Evolutionary conservation across 164 flowering plant genomes (phyloP).

Genomic region (Aristolochia contorta): DNA sequence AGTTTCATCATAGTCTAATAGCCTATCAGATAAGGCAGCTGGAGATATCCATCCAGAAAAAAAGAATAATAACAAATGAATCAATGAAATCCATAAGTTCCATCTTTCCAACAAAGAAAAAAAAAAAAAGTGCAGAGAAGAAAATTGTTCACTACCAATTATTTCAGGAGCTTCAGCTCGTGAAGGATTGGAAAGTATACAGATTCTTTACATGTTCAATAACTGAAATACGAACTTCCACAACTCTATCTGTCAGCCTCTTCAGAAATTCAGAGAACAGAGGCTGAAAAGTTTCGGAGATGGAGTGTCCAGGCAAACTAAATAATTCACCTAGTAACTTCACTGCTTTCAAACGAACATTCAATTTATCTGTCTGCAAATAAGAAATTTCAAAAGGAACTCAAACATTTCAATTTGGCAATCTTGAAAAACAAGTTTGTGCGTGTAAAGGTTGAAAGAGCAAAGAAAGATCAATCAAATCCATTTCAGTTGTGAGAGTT

Average conservation of each 20-base stretch:
- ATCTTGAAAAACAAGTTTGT: neutral
- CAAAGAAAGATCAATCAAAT: neutral
- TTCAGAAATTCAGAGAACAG: constrained; percentile 79
- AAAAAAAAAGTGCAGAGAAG: neutral
- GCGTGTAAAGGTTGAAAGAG: neutral
- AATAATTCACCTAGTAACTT: constrained; percentile 73
- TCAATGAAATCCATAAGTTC: constrained; percentile 7
- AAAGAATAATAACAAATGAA: constrained; percentile 7
- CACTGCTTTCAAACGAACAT: constrained; percentile 73
- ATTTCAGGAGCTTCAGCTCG: constrained; percentile 77
- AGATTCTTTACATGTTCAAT: constrained; percentile 59
- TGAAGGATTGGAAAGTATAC: constrained; percentile 61
- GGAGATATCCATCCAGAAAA: constrained; percentile 11
- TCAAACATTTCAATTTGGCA: neutral
- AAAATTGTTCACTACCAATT: constrained; percentile 35
- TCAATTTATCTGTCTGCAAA: constrained; percentile 69
- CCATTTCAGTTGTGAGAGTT: neutral
- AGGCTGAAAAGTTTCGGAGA: constrained; percentile 65
- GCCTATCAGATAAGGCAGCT: constrained; percentile 86
- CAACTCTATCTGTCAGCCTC: constrained; percentile 83
- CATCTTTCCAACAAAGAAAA: neutral
- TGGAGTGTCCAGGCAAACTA: constrained; percentile 48
- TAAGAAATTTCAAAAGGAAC: constrained; percentile 1
- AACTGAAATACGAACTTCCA: constrained; percentile 74
- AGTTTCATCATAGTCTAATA: constrained; percentile 92